phyloP scores from a whole-genome alignment of 495 filamentous ascomycete genomes.

The Staphylotrichum longicolle region DNA sequence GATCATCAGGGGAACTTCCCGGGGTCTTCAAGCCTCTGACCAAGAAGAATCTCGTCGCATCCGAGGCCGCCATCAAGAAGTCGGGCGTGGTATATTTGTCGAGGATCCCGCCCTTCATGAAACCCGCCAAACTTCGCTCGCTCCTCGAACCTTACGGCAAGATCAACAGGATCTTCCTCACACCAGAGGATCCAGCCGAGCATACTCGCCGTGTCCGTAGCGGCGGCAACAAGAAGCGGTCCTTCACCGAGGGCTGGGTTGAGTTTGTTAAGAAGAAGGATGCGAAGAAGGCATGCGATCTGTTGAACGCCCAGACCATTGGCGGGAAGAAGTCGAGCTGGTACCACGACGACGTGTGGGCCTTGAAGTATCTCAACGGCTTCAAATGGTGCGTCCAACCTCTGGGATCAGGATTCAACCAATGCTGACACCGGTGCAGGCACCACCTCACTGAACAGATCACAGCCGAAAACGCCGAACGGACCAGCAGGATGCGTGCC shows the following conservation, averaged over 20 bases:
- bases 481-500: conserved; percentile 72
- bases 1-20: conserved; percentile 39
- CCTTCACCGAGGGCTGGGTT: conserved; percentile 90
- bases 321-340: conserved; percentile 85
- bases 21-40: conserved; percentile 50
- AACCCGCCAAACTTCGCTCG: conserved; percentile 74
- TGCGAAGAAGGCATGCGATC: conserved; percentile 80
- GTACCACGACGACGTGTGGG: conserved; percentile 94
- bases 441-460: conserved; percentile 64
- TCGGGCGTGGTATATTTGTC: conserved; percentile 87
- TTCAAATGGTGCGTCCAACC: conserved; percentile 63
- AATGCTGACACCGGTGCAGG: conserved; percentile 8
- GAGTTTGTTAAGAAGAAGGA: conserved; percentile 66
- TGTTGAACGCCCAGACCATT: conserved; percentile 76
- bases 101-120: conserved; percentile 91
- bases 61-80: conserved; percentile 55
- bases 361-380: conserved; percentile 68
- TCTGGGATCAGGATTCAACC: not conserved
- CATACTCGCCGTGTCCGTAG: conserved; percentile 58
- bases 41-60: conserved; percentile 59
- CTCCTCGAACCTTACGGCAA: conserved; percentile 75
- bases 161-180: conserved; percentile 82
- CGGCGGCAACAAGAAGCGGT: conserved; percentile 85
- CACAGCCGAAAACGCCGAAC: conserved; percentile 74
- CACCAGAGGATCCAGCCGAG: conserved; percentile 68